These are phyloP conservation scores for Lizanozyma gosingica DNA, from an alignment of 1,139 yeast species.

Conservation along the genomic window DNA sequence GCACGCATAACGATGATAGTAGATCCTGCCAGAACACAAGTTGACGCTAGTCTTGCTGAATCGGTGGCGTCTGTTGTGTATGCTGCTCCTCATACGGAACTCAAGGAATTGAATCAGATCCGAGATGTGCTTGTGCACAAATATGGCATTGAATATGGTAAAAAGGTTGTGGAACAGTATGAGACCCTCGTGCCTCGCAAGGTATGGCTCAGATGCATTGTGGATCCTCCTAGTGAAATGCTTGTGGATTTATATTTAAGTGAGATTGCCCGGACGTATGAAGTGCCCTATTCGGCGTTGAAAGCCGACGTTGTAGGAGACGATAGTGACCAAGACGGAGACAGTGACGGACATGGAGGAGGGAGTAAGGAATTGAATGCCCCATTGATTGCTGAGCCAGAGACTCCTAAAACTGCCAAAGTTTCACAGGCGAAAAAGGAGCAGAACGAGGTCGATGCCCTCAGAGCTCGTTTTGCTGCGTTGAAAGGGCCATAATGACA, in stretches of 20 bases:
- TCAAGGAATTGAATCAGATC: conserved; percentile 58
- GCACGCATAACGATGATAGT: conserved; percentile 62
- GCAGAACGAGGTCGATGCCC: conserved; percentile 29
- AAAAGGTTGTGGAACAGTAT: conserved; percentile 51
- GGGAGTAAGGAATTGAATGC: conserved; percentile 8
- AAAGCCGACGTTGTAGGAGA: conserved; percentile 20
- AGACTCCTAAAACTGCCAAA: conserved; percentile 4
- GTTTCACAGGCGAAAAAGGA: conserved; percentile 9
- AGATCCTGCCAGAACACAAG: conserved; percentile 21
- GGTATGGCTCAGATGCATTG: conserved; percentile 51
- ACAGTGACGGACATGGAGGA: conserved; percentile 18
- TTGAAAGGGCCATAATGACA: conserved; percentile 18
- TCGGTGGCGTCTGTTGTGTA: conserved; percentile 67
- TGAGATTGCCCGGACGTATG: conserved; percentile 78
- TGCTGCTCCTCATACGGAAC: conserved; percentile 65
- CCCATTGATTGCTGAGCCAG: conserved; percentile 9
- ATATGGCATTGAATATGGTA: conserved; percentile 59
- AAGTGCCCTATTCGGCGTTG: conserved; percentile 62
- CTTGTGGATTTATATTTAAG: conserved; percentile 63
- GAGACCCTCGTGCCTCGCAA: conserved; percentile 54
- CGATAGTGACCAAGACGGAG: conserved; percentile 14
- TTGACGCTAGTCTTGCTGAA: conserved; percentile 61
- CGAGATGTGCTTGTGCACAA: conserved; percentile 55
- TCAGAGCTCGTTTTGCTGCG: conserved; percentile 40
- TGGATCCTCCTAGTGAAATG: conserved; percentile 58